These are phyloP conservation scores for Amylocystis lapponica DNA, from an alignment of 768 basidiomycete genomes.

Conservation along the genomic window DNA sequence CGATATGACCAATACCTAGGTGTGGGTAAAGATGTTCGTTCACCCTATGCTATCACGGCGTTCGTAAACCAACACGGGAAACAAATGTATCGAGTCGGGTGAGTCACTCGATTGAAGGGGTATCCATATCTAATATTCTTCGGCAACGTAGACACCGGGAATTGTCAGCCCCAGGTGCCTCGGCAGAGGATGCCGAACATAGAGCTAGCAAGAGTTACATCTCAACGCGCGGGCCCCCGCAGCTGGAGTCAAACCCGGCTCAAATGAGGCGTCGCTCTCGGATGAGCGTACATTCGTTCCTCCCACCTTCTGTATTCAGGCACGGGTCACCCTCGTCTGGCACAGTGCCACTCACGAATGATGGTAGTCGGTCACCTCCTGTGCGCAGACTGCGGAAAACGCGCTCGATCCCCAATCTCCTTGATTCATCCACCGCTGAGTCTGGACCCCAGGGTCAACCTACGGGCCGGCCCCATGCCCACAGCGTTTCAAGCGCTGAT, in stretches of 20 bases:
- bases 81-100: slow-evolving; percentile 76
- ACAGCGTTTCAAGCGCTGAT: slow-evolving; percentile 73
- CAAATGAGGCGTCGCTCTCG: slow-evolving; percentile 49
- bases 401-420: slow-evolving; percentile 63
- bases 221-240: slow-evolving; percentile 2
- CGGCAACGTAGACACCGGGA: slow-evolving; percentile 48
- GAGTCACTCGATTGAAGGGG: slow-evolving; percentile 22
- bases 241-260: neutral
- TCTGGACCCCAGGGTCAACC: slow-evolving; percentile 3
- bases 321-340: slow-evolving; percentile 19
- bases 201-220: slow-evolving; percentile 19
- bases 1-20: slow-evolving; percentile 66
- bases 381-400: slow-evolving; percentile 64
- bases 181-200: slow-evolving; percentile 44
- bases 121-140: neutral
- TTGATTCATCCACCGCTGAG: slow-evolving; percentile 11
- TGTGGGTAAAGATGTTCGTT: slow-evolving; percentile 60
- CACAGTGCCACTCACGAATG: slow-evolving; percentile 8
- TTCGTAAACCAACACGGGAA: slow-evolving; percentile 79
- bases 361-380: slow-evolving; percentile 27
- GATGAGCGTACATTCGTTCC: slow-evolving; percentile 61
- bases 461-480: slow-evolving; percentile 63
- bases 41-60: slow-evolving; percentile 79
- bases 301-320: slow-evolving; percentile 46
- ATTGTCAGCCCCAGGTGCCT: slow-evolving; percentile 52